phyloP scores from a whole-genome alignment of 352 stramenopile genomes.

The Phytophthora pinifolia region DNA sequence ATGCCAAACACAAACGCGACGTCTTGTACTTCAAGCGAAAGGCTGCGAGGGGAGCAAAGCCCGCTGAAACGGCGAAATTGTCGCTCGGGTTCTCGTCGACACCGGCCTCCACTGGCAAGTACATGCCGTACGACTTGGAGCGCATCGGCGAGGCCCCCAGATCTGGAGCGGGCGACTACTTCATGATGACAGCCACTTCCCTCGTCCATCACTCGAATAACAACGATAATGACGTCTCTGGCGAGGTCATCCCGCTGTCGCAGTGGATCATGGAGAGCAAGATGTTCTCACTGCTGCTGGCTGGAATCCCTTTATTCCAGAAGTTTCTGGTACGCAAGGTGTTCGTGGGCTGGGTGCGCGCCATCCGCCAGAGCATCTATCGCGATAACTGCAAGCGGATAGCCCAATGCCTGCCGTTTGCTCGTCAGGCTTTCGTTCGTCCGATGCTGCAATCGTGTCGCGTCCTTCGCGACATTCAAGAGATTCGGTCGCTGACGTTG shows the following conservation, averaged over 20 bases:
- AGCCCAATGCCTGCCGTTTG: constrained; percentile 35
- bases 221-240: constrained; percentile 34
- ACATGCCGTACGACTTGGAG: constrained; percentile 69
- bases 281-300: constrained; percentile 70
- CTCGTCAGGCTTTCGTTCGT: constrained; percentile 36
- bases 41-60: constrained; percentile 1
- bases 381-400: constrained; percentile 40
- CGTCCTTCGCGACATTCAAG: constrained; percentile 42
- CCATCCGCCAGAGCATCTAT: constrained; percentile 43
- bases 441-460: constrained; percentile 44
- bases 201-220: constrained; percentile 60
- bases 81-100: constrained; percentile 35
- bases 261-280: constrained; percentile 79
- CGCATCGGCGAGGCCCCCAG: constrained; percentile 32
- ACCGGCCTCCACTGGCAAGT: constrained; percentile 16
- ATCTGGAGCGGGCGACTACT: constrained; percentile 50
- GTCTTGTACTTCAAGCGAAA: constrained; percentile 67
- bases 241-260: constrained; percentile 58
- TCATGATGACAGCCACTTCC: constrained; percentile 62
- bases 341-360: constrained; percentile 49
- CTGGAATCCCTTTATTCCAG: constrained; percentile 72
- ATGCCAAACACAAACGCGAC: constrained; percentile 67
- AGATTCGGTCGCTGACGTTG: constrained; percentile 41
- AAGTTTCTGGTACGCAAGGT: constrained; percentile 66
- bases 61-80: constrained; percentile 14